Evolutionary conservation across 2,329 filamentous ascomycete genomes (phyloP).

Genomic region (Septoria petroselini): DNA sequence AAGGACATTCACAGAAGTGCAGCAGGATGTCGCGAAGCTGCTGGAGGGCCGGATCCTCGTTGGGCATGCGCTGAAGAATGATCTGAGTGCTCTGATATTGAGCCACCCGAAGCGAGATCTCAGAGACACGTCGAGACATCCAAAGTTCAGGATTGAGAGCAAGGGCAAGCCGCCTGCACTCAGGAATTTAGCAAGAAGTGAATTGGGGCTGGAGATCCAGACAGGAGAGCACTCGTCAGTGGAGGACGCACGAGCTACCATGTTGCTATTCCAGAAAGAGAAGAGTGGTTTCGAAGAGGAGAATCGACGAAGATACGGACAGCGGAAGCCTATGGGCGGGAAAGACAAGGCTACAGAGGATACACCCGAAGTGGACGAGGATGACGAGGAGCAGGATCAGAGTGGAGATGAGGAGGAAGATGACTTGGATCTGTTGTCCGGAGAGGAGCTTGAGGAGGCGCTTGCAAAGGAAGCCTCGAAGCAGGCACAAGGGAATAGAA

Average conservation of each 20-base stretch:
- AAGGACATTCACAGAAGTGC: conserved; percentile 68
- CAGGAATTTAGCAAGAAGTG: conserved; percentile 55
- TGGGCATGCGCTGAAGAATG: conserved; percentile 79
- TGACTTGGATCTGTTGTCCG: conserved; percentile 30
- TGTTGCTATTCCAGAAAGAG: conserved; percentile 80
- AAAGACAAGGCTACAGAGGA: conserved; percentile 23
- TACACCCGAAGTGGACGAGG: conserved; percentile 24
- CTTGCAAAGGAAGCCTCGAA: conserved; percentile 27
- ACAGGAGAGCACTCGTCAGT: conserved; percentile 59
- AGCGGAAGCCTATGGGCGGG: conserved; percentile 20
- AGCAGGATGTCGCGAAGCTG: conserved; percentile 65
- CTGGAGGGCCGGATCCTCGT: conserved; percentile 70
- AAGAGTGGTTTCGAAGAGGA: conserved; percentile 85
- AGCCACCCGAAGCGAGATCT: conserved; percentile 74
- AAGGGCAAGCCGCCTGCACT: conserved; percentile 67
- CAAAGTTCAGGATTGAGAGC: conserved; percentile 68
- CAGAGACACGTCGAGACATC: conserved; percentile 77
- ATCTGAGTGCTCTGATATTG: conserved; percentile 70
- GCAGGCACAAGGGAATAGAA: conserved; percentile 36
- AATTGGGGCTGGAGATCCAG: conserved; percentile 60
- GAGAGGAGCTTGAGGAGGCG: conserved; percentile 32
- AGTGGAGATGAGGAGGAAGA: conserved; percentile 29
- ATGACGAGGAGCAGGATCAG: conserved; percentile 30
- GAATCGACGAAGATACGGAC: conserved; percentile 63
- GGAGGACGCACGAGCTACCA: conserved; percentile 81